These are phyloP conservation scores for Aspergillus proliferans DNA, from an alignment of 2,329 filamentous ascomycete genomes.

Conservation along the genomic window DNA sequence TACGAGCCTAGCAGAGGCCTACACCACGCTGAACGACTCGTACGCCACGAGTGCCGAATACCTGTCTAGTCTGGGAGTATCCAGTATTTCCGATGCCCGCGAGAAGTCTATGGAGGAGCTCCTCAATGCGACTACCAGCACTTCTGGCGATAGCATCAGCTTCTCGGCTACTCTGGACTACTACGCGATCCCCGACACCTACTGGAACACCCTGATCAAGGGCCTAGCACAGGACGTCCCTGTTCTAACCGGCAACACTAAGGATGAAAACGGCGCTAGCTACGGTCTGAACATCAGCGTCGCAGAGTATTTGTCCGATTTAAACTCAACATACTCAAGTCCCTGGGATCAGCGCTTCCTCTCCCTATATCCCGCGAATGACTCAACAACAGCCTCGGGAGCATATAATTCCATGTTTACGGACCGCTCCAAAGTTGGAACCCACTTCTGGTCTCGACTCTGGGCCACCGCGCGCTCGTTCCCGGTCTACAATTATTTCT, in stretches of 20 bases:
- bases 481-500: conserved; percentile 23
- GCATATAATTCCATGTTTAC: conserved; percentile 17
- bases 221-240: conserved; percentile 22
- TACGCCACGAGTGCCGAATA: neutral
- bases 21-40: conserved; percentile 1
- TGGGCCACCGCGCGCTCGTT: conserved; percentile 12
- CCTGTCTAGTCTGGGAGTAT: neutral
- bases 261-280: conserved; percentile 21
- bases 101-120: conserved; percentile 1
- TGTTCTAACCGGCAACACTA: conserved; percentile 26
- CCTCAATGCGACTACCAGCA: neutral
- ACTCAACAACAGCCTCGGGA: conserved; percentile 7
- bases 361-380: conserved; percentile 10
- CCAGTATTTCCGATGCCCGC: conserved; percentile 2
- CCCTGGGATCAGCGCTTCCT: neutral
- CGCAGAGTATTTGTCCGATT: conserved; percentile 12
- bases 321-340: neutral
- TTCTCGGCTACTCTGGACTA: conserved; percentile 8
- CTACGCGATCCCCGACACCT: conserved; percentile 20
- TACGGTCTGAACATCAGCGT: conserved; percentile 17
- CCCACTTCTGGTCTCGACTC: conserved; percentile 16
- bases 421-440: conserved; percentile 21
- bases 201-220: conserved; percentile 16
- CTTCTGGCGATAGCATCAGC: neutral
- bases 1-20: conserved; percentile 6